Percentiles rank a stretch among this genome's conserved stretches.
Conservation (phyloP, 2,329 filamentous ascomycete species). For the Colletotrichum somersetense region DNA sequence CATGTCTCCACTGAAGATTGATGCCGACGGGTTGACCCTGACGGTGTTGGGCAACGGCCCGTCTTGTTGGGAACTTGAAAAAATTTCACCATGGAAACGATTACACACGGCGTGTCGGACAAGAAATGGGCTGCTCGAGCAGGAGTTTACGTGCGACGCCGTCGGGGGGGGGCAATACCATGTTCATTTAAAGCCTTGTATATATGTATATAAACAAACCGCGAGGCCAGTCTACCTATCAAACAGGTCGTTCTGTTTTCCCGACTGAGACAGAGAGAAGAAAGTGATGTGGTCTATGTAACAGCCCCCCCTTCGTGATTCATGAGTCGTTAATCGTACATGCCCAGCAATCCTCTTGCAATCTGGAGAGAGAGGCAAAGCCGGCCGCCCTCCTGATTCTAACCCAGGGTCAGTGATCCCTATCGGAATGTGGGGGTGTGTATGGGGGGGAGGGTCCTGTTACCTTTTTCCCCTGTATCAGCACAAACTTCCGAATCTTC, state of each 20-base stretch:
- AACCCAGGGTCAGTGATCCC: too few relatives aligned
- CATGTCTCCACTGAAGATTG: too few relatives aligned
- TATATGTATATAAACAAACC: not conserved
- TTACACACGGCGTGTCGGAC: not conserved
- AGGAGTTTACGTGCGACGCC: not conserved
- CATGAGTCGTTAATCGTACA: slow-evolving; percentile 24
- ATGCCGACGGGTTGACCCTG: too few relatives aligned
- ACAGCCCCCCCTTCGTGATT: slow-evolving; percentile 11
- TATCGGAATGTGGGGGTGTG: not conserved
- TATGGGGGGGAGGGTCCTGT: too few relatives aligned
- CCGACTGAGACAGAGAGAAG: not conserved
- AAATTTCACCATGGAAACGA: not conserved
- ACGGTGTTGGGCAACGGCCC: not conserved
- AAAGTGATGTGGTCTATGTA: not conserved
- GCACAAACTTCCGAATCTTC: not conserved
- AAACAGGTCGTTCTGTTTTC: slow-evolving; percentile 8
- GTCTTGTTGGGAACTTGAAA: too few relatives aligned
- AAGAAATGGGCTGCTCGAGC: not conserved
- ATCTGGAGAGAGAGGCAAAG: not conserved
- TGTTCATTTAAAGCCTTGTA: not conserved
- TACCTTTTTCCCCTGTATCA: not conserved
- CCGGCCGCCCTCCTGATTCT: not conserved
- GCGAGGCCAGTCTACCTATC: not conserved
- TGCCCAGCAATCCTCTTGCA: not conserved
- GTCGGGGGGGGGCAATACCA: too few relatives aligned